Evolutionary conservation across 2,329 filamentous ascomycete genomes (phyloP).

Genomic region (Ophiostoma piceae): DNA sequence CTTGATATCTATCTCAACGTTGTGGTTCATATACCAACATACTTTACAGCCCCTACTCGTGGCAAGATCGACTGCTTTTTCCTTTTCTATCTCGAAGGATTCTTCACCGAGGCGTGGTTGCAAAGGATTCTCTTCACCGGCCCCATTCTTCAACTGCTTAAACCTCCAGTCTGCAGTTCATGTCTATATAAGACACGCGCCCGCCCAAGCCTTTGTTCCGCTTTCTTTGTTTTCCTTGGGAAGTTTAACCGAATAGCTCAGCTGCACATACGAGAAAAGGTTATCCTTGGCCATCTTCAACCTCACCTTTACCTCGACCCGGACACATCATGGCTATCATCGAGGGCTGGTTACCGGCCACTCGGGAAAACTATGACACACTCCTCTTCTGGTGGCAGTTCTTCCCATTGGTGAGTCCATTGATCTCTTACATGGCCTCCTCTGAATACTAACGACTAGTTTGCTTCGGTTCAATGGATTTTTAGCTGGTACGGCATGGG

Average conservation of each 20-base stretch:
- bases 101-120: neutral
- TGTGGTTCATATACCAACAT: neutral
- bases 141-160: neutral
- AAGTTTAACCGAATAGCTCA: too few species aligned
- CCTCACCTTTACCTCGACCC: neutral
- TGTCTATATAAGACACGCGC: neutral
- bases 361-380: constrained; percentile 52
- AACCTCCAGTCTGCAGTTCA: neutral
- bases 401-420: constrained; percentile 47
- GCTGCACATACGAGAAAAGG: too few species aligned
- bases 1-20: neutral
- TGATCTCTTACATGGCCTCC: neutral
- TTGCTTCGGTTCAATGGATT: constrained; percentile 69
- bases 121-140: neutral
- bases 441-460: constrained; percentile 41
- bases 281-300: too few species aligned
- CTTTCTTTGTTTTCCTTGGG: too few species aligned
- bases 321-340: constrained; percentile 42
- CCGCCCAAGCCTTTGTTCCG: too few species aligned
- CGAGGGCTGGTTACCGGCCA: constrained; percentile 53
- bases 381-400: constrained; percentile 51
- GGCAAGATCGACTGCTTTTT: neutral
- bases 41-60: neutral
- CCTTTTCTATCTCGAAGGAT: neutral
- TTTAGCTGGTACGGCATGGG: constrained; percentile 83